phyloP scores from a whole-genome alignment of 2,329 filamentous ascomycete genomes.

The Exophiala oligosperma region DNA sequence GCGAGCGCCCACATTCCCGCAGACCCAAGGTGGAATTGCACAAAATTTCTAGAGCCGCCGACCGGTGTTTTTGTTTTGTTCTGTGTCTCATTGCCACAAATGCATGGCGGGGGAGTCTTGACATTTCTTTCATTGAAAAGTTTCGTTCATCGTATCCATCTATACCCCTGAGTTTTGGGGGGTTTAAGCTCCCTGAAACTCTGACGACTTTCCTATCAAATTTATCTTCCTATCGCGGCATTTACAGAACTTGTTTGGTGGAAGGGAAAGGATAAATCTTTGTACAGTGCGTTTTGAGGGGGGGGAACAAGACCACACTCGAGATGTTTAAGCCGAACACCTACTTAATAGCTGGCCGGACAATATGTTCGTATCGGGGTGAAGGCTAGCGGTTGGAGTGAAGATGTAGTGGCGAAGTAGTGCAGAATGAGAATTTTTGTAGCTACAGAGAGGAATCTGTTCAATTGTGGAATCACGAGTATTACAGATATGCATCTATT shows the following conservation, averaged over 20 bases:
- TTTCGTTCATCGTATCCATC: background rate
- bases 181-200: background rate
- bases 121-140: background rate
- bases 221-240: background rate
- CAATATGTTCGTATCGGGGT: too few species aligned
- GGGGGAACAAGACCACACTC: background rate
- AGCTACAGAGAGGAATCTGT: too few species aligned
- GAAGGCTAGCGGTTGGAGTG: too few species aligned
- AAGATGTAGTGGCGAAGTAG: too few species aligned
- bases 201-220: background rate
- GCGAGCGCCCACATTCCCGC: constrained; percentile 82
- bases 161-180: background rate
- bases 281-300: background rate
- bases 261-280: background rate
- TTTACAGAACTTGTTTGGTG: background rate
- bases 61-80: background rate
- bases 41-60: constrained; percentile 78
- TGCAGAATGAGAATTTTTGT: too few species aligned
- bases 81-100: background rate
- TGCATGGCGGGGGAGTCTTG: background rate
- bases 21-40: constrained; percentile 80
- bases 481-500: too few species aligned
- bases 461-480: too few species aligned
- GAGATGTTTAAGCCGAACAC: background rate
- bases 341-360: background rate